Evolutionary conservation across 768 basidiomycete genomes (phyloP).

Genomic region (Naganishia onofrii): DNA sequence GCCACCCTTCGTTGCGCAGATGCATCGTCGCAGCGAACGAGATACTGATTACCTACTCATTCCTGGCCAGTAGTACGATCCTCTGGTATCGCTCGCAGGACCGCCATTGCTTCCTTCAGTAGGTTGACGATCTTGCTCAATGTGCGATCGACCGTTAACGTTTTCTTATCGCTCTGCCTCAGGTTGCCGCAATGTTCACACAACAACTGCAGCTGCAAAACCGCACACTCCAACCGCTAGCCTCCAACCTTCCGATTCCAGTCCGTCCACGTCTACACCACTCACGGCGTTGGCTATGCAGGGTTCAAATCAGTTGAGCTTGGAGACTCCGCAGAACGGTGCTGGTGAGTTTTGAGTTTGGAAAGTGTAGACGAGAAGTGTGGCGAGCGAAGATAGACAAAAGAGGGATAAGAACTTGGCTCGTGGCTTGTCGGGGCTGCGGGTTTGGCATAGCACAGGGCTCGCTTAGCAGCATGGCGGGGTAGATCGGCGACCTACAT

Average conservation of each 20-base stretch:
- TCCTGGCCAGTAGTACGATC: conserved; percentile 26
- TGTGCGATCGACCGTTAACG: neutral
- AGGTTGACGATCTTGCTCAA: conserved; percentile 21
- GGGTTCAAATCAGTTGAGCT: conserved; percentile 76
- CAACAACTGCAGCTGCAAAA: conserved; percentile 42
- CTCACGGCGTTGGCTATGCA: conserved; percentile 67
- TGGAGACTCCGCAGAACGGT: conserved; percentile 84
- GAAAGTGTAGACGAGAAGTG: no score
- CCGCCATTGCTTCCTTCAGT: conserved; percentile 34
- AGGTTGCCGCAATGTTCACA: conserved; percentile 30
- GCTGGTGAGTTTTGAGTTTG: conserved; percentile 61
- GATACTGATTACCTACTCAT: conserved; percentile 19
- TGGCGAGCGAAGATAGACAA: no score
- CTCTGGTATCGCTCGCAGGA: conserved; percentile 28
- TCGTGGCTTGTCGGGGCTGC: no score
- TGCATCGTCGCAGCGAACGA: neutral
- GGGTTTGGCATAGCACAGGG: no score
- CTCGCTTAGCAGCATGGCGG: neutral
- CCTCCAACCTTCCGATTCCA: conserved; percentile 41
- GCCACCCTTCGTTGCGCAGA: neutral
- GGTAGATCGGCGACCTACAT: neutral
- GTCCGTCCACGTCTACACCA: conserved; percentile 45
- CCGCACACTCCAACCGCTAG: conserved; percentile 44
- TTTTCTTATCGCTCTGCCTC: neutral
- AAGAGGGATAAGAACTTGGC: no score